Conservation (phyloP, 2,329 filamentous ascomycete genomes). For the Aspergillus caelatus region DNA sequence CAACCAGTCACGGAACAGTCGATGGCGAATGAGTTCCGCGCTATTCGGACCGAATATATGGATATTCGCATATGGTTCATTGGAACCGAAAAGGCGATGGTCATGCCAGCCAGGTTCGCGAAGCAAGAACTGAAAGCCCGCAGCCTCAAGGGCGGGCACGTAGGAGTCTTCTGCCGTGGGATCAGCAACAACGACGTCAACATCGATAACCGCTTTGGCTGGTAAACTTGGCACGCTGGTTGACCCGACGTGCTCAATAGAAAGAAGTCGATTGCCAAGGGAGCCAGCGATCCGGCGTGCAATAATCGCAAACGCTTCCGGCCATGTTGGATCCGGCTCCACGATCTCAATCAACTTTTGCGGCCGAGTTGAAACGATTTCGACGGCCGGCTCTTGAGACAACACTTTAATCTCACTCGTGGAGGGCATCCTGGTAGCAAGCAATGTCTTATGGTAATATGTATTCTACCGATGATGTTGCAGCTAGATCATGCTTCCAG, state of each 20-base stretch:
- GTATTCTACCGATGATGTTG: background rate
- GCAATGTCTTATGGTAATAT: background rate
- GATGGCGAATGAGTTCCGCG: conserved; percentile 48
- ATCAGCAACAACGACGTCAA: conserved; percentile 53
- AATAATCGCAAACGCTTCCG: conserved; percentile 19
- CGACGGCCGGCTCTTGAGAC: background rate
- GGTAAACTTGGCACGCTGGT: conserved; percentile 54
- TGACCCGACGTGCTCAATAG: conserved; percentile 53
- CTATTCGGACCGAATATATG: conserved; percentile 53
- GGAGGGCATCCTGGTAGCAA: background rate
- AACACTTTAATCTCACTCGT: background rate
- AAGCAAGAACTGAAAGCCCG: conserved; percentile 50
- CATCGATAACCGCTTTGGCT: conserved; percentile 57
- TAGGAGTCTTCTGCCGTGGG: conserved; percentile 47
- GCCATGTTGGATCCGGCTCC: conserved; percentile 28
- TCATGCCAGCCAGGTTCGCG: conserved; percentile 53
- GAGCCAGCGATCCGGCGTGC: conserved; percentile 23
- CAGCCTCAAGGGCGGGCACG: conserved; percentile 45
- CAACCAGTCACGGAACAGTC: conserved; percentile 52
- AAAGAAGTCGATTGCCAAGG: conserved; percentile 23
- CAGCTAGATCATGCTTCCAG: background rate
- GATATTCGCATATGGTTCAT: conserved; percentile 48
- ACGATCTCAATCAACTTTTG: conserved; percentile 24
- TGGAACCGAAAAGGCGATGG: conserved; percentile 51
- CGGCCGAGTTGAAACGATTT: conserved; percentile 5